Evolutionary conservation across 805 yeast species (phyloP).

Genomic region (Ogataea ramenticola): DNA sequence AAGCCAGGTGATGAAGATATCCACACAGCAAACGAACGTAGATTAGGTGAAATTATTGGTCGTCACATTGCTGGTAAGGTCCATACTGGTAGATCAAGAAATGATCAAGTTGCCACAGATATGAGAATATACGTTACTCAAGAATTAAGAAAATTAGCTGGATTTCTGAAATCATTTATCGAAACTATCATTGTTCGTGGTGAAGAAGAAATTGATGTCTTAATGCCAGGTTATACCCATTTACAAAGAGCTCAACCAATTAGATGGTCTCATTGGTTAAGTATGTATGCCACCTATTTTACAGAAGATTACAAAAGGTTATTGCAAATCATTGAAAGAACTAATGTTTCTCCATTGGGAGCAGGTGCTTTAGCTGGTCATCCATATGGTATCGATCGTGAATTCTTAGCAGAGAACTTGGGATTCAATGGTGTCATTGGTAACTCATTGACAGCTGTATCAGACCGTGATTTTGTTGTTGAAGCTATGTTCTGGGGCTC

Average conservation of each 20-base stretch:
- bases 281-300: conserved; percentile 91
- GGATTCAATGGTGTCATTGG: conserved; percentile 87
- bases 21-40: conserved; percentile 97
- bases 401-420: conserved; percentile 70
- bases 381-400: conserved; percentile 98
- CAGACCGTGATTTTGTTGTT: conserved; percentile 95
- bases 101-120: conserved; percentile 99
- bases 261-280: conserved; percentile 97
- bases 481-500: conserved; percentile 96
- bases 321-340: conserved; percentile 69
- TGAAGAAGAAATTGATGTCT: conserved; percentile 73
- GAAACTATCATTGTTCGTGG: conserved; percentile 68
- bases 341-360: conserved; percentile 88
- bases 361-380: conserved; percentile 99
- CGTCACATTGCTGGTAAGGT: conserved; percentile 92
- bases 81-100: conserved; percentile 98
- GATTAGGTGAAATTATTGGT: conserved; percentile 95
- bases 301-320: conserved; percentile 85
- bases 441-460: conserved; percentile 92
- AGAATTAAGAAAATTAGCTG: conserved; percentile 53
- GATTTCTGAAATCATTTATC: conserved; percentile 55
- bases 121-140: conserved; percentile 92
- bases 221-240: conserved; percentile 99
- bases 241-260: conserved; percentile 99
- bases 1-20: conserved; percentile 94